Evolutionary conservation across 2,329 filamentous ascomycete genomes (phyloP).

Genomic region (Aphanocladium album): DNA sequence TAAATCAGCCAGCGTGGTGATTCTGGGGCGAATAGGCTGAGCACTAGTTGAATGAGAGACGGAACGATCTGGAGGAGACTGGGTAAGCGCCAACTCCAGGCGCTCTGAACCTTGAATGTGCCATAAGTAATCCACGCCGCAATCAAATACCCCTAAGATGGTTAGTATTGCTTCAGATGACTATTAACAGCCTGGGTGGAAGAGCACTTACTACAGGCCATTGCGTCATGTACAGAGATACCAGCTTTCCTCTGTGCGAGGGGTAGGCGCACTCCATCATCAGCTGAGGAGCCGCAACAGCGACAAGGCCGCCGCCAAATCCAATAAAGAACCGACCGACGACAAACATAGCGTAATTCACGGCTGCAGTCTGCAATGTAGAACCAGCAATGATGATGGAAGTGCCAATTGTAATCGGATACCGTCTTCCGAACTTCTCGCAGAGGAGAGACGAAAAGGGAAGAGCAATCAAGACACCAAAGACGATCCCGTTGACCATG

Average conservation of each 20-base stretch:
- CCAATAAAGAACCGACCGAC: conserved; percentile 24
- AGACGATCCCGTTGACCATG: conserved; percentile 22
- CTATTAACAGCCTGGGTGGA: too few species aligned
- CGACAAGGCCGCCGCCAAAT: conserved; percentile 22
- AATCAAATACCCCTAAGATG: conserved; percentile 22
- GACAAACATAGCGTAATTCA: conserved; percentile 22
- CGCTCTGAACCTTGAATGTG: conserved; percentile 17
- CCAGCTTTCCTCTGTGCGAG: conserved; percentile 23
- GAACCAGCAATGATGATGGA: conserved; percentile 25
- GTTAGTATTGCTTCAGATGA: too few species aligned
- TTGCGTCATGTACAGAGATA: conserved; percentile 15
- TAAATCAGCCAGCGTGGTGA: conserved; percentile 23
- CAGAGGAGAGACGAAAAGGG: conserved; percentile 21
- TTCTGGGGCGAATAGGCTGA: conserved; percentile 10
- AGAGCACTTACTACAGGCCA: too few species aligned
- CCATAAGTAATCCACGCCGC: conserved; percentile 22
- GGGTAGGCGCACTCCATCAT: conserved; percentile 26
- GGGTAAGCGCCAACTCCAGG: conserved; percentile 20
- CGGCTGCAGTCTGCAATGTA: conserved; percentile 23
- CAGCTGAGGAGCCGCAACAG: conserved; percentile 24
- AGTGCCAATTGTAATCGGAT: conserved; percentile 25
- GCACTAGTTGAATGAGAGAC: conserved; percentile 7
- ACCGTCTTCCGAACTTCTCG: conserved; percentile 23
- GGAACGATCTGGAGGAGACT: conserved; percentile 18
- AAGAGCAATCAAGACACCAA: conserved; percentile 13